A percentile compares a stretch with the other conserved stretches of the same genome.
phyloP scores from a whole-genome alignment of 2,329 filamentous ascomycete species.

The Trichoderma koningiopsis region DNA sequence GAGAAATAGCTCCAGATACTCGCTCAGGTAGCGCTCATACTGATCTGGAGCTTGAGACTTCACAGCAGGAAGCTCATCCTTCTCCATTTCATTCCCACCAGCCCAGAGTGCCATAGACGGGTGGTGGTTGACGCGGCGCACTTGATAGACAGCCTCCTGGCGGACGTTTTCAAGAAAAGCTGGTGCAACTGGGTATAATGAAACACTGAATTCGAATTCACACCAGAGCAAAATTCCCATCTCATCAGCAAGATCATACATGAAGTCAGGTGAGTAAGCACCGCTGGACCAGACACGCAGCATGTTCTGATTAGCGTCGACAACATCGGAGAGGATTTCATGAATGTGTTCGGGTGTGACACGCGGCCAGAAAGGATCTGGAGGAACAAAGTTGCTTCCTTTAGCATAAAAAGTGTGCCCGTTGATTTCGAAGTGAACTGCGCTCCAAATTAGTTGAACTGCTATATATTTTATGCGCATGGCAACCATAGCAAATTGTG shows the following conservation, averaged over 20 bases:
- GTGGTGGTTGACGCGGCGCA: conserved; percentile 7
- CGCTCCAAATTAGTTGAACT: not conserved
- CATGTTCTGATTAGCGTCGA: conserved; percentile 14
- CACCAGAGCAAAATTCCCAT: conserved; percentile 14
- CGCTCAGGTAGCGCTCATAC: conserved; percentile 7
- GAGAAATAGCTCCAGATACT: conserved; percentile 5
- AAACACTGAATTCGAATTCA: conserved; percentile 11
- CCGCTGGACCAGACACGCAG: conserved; percentile 14
- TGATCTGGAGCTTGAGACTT: not conserved
- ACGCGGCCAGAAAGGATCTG: conserved; percentile 13
- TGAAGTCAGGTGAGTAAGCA: conserved; percentile 9
- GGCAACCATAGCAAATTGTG: not conserved
- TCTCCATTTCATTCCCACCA: conserved; percentile 17
- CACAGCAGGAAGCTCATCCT: conserved; percentile 13
- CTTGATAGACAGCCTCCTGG: conserved; percentile 15
- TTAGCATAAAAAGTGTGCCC: conserved; percentile 8
- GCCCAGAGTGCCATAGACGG: conserved; percentile 12
- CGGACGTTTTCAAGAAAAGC: conserved; percentile 12
- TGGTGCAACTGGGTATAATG: not conserved
- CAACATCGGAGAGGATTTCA: conserved; percentile 8
- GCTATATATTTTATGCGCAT: not conserved
- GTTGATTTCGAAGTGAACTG: conserved; percentile 17
- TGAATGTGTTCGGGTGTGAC: conserved; percentile 3
- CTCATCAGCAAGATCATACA: conserved; percentile 15
- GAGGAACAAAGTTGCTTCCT: conserved; percentile 12